A percentile compares a stretch with the other conserved stretches of the same genome.
Conservation (phyloP, 441 rosid species). For the Arabidopsis lyrata region DNA sequence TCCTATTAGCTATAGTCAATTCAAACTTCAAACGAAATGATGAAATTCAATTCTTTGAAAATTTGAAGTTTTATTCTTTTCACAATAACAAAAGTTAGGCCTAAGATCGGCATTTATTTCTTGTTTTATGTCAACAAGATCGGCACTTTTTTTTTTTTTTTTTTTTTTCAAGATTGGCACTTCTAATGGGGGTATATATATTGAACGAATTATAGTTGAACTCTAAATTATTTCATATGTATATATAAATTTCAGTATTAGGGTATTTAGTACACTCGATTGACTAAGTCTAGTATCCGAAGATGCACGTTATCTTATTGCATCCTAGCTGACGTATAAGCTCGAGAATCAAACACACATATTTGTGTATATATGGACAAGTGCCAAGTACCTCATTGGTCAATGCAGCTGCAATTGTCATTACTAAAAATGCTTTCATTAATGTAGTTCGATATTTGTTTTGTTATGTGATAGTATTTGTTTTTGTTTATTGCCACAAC, state of each 20-base stretch:
- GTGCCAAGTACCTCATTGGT: conserved; percentile 5
- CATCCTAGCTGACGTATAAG: conserved; percentile 6
- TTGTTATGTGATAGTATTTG: not conserved
- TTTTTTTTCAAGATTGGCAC: not conserved
- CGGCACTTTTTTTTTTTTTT: not conserved
- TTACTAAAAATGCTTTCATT: not conserved
- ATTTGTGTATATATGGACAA: not conserved
- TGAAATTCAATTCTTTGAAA: not conserved
- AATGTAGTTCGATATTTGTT: not conserved
- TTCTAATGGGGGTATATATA: not conserved
- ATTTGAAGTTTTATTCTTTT: not conserved
- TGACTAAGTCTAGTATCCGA: conserved; percentile 12
- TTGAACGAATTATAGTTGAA: not conserved
- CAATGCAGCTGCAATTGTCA: conserved; percentile 15
- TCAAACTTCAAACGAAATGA: not conserved
- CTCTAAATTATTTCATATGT: not conserved
- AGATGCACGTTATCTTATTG: conserved; percentile 1
- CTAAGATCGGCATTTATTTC: not conserved
- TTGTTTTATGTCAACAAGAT: not conserved
- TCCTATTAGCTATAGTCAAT: not conserved
- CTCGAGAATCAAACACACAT: not conserved
- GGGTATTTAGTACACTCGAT: not conserved
- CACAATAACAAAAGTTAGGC: not conserved
- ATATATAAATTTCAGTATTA: not conserved
- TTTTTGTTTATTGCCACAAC: not conserved